These are phyloP conservation scores for Candida methanosorbosa DNA, from an alignment of 805 yeast species.

Conservation along the genomic window DNA sequence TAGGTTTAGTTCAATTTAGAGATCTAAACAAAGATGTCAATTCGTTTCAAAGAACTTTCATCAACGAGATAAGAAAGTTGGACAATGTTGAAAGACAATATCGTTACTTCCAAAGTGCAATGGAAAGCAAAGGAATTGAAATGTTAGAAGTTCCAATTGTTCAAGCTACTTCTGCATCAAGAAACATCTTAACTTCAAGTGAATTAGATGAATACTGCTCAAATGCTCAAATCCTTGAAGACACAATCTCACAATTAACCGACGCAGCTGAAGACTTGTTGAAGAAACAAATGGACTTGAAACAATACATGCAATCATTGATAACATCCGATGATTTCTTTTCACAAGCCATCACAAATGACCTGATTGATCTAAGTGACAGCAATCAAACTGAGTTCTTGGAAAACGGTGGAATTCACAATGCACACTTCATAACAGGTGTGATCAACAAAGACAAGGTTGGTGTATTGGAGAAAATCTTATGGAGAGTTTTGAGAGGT, in stretches of 20 bases:
- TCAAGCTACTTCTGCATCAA: slow-evolving; percentile 6
- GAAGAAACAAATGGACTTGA: slow-evolving; percentile 51
- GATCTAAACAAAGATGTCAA: slow-evolving; percentile 80
- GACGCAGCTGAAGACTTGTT: slow-evolving; percentile 60
- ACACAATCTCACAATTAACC: slow-evolving; percentile 61
- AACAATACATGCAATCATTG: slow-evolving; percentile 63
- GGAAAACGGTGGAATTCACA: slow-evolving; percentile 28
- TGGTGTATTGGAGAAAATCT: slow-evolving; percentile 64
- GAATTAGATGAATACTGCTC: slow-evolving; percentile 66
- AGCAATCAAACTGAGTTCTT: slow-evolving; percentile 27
- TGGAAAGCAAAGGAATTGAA: slow-evolving; percentile 29
- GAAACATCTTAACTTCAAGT: slow-evolving; percentile 15
- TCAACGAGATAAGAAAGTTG: slow-evolving; percentile 73
- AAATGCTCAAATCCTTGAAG: slow-evolving; percentile 61
- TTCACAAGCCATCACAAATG: slow-evolving; percentile 14
- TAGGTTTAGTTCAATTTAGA: slow-evolving; percentile 80
- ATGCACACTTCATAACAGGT: slow-evolving; percentile 61
- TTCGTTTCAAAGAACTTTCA: slow-evolving; percentile 86
- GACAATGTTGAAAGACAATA: slow-evolving; percentile 88
- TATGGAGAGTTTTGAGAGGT: slow-evolving; percentile 93
- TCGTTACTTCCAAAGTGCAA: slow-evolving; percentile 41
- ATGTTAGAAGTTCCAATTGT: slow-evolving; percentile 14
- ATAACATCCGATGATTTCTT: slow-evolving; percentile 43
- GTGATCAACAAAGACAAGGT: slow-evolving; percentile 69
- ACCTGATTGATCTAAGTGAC: slow-evolving; percentile 19